These are phyloP conservation scores for Pseudogymnoascus sp. DNA, from an alignment of 2,329 filamentous ascomycete genomes.

Conservation along the genomic window DNA sequence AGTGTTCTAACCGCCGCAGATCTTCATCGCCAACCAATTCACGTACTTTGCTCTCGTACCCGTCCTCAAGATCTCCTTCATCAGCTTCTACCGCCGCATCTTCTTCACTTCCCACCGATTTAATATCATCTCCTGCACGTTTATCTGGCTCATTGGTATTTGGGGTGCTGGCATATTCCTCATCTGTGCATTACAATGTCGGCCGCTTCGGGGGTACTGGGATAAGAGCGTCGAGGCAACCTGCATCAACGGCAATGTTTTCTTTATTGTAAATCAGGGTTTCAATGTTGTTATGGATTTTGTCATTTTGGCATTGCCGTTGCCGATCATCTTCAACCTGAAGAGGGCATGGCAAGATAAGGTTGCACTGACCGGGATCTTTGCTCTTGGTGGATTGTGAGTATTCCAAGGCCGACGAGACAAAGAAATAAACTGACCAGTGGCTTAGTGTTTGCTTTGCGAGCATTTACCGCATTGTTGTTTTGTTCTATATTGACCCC, in stretches of 20 bases:
- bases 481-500: constrained; percentile 15
- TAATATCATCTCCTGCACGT: constrained; percentile 14
- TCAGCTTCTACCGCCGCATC: neutral
- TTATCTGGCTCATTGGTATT: constrained; percentile 16
- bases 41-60: neutral
- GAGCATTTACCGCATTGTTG: constrained; percentile 18
- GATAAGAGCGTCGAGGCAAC: constrained; percentile 14
- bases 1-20: neutral
- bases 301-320: constrained; percentile 12
- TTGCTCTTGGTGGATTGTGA: constrained; percentile 14
- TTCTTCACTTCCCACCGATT: constrained; percentile 8
- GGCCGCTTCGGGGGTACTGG: constrained; percentile 16
- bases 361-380: constrained; percentile 14
- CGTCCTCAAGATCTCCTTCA: neutral
- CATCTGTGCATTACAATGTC: constrained; percentile 19
- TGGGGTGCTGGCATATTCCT: constrained; percentile 9
- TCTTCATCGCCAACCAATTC: constrained; percentile 2
- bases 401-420: neutral
- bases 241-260: constrained; percentile 16
- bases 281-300: constrained; percentile 15
- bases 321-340: constrained; percentile 15
- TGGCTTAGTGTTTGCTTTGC: constrained; percentile 14
- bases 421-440: neutral
- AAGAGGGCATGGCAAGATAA: constrained; percentile 13
- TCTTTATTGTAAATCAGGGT: constrained; percentile 15